A percentile compares a stretch with the other conserved stretches of the same genome.
Evolutionary conservation across 1,284 basidiomycete genomes (phyloP).

Genomic region (Xerocomus amazonicus): DNA sequence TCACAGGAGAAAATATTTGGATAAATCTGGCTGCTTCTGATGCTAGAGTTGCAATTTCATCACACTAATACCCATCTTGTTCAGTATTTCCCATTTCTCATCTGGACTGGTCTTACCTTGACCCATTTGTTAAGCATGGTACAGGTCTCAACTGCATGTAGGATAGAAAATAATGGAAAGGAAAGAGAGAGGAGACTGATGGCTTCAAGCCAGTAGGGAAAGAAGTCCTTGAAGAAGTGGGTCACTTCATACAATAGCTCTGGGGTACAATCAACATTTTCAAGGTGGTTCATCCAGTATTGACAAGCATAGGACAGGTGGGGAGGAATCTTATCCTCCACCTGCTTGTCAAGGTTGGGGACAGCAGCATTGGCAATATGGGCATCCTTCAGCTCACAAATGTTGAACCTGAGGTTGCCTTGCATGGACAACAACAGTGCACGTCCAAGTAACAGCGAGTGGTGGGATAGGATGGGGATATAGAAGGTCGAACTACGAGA

Average conservation of each 20-base stretch:
- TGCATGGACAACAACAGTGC: constrained; percentile 5
- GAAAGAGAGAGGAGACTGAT: background rate
- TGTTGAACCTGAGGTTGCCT: constrained; percentile 6
- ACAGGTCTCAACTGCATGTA: constrained; percentile 5
- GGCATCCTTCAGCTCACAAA: constrained; percentile 4
- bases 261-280: background rate
- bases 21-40: background rate
- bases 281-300: constrained; percentile 11
- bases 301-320: constrained; percentile 8
- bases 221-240: no score
- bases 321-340: constrained; percentile 1
- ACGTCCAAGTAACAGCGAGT: background rate
- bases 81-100: background rate
- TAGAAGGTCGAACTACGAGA: background rate
- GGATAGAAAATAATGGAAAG: background rate
- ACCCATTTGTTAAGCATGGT: background rate
- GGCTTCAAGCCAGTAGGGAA: no score
- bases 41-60: background rate
- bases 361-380: background rate
- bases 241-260: no score
- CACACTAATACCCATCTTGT: background rate
- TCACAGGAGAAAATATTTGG: background rate
- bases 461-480: background rate
- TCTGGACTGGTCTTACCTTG: background rate
- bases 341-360: background rate